Conservation (phyloP, 2,329 filamentous ascomycete species). For the Cordyceps tenuipes region DNA sequence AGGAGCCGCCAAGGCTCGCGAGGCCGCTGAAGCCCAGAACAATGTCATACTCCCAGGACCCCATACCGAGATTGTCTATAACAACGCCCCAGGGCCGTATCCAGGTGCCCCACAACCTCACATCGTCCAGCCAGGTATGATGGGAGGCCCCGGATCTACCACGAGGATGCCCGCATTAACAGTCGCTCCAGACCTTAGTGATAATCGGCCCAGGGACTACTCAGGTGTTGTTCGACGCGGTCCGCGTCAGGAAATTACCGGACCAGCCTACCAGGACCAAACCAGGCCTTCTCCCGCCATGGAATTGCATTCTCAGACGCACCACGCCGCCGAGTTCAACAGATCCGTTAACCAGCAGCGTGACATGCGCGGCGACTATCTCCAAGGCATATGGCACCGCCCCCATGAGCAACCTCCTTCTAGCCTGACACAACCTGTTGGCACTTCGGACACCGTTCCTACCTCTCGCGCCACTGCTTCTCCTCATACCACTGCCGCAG, state of each 20-base stretch:
- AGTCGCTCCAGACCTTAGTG: constrained; percentile 67
- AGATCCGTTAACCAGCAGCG: constrained; percentile 75
- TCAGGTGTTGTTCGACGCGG: constrained; percentile 68
- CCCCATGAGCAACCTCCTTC: constrained; percentile 67
- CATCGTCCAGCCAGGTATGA: constrained; percentile 64
- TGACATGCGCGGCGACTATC: constrained; percentile 67
- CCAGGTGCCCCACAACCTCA: constrained; percentile 59
- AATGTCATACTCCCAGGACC: constrained; percentile 56
- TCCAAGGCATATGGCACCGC: constrained; percentile 74
- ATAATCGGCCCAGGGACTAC: constrained; percentile 72
- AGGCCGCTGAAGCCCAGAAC: constrained; percentile 65
- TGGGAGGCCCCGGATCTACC: constrained; percentile 55
- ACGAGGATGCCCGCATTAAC: constrained; percentile 79
- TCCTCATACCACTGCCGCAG: constrained; percentile 46
- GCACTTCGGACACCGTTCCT: constrained; percentile 32
- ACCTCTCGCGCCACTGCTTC: constrained; percentile 49
- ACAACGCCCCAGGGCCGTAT: constrained; percentile 59
- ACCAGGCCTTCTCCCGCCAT: constrained; percentile 65
- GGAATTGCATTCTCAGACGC: constrained; percentile 78
- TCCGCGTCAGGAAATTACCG: constrained; percentile 82
- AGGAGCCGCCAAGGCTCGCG: constrained; percentile 79
- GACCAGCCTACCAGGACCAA: constrained; percentile 80
- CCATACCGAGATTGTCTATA: constrained; percentile 84
- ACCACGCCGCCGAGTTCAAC: constrained; percentile 86
- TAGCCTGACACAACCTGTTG: constrained; percentile 34